Evolutionary conservation across 2,329 filamentous ascomycete species (phyloP).

Genomic region (Coniochaeta sp.): DNA sequence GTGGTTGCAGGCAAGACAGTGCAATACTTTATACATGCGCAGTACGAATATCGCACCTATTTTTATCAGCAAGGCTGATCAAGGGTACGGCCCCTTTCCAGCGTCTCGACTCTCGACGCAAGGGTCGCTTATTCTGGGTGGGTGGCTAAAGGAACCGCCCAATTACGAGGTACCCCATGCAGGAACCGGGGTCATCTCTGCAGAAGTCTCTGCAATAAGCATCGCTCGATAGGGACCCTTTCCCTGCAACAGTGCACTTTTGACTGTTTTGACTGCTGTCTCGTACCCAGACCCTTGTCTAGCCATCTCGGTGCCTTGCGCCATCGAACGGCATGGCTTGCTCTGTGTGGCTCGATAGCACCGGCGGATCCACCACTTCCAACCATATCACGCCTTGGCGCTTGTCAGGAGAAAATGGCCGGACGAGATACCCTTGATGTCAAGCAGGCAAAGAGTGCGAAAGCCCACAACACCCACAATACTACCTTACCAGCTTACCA

Average conservation of each 20-base stretch:
- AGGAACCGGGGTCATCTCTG: neutral
- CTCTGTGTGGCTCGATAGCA: neutral
- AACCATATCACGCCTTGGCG: neutral
- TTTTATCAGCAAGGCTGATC: constrained; percentile 1
- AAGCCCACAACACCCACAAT: neutral
- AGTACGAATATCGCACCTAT: neutral
- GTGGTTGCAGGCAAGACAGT: neutral
- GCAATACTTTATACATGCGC: neutral
- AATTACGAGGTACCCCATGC: neutral
- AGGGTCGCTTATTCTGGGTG: neutral
- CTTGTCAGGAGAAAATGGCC: neutral
- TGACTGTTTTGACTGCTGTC: neutral
- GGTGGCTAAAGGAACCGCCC: neutral
- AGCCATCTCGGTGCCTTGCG: neutral
- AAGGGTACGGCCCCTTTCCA: neutral
- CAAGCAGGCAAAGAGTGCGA: neutral
- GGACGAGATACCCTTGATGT: neutral
- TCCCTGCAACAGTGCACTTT: neutral
- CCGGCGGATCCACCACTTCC: neutral
- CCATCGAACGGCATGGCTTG: neutral
- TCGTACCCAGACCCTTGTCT: neutral
- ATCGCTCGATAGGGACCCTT: neutral
- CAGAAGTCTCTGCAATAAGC: neutral
- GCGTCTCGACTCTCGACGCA: neutral
- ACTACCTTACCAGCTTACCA: no score